Evolutionary conservation across 768 basidiomycete species (phyloP).

Genomic region (Ephemerocybe angulata): DNA sequence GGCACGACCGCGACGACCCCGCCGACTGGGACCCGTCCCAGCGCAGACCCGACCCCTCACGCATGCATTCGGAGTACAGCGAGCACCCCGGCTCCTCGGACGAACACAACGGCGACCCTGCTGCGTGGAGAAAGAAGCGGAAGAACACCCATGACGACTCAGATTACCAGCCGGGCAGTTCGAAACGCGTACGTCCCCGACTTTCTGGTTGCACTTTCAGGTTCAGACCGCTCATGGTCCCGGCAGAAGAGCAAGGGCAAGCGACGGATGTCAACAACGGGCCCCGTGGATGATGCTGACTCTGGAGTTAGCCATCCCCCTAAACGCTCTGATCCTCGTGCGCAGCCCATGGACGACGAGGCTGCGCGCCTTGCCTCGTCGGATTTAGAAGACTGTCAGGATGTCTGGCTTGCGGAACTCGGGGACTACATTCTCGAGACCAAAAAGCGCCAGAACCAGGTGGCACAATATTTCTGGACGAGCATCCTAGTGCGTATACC

Average conservation of each 20-base stretch:
- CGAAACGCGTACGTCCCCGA: conserved; percentile 52
- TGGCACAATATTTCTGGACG: conserved; percentile 71
- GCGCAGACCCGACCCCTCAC: conserved; percentile 8
- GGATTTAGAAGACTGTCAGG: conserved; percentile 78
- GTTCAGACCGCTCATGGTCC: conserved; percentile 23
- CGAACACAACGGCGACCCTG: conserved; percentile 20
- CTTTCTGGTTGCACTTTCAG: too few relatives aligned
- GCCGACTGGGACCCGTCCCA: conserved; percentile 2
- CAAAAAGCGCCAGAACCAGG: conserved; percentile 66
- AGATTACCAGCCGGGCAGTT: conserved; percentile 45
- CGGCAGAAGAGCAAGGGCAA: conserved; percentile 25
- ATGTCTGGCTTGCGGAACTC: conserved; percentile 71
- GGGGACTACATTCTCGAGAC: conserved; percentile 68
- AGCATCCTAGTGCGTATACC: conserved; percentile 51
- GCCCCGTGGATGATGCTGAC: conserved; percentile 23
- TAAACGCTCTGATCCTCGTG: conserved; percentile 15
- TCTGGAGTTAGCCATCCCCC: conserved; percentile 13
- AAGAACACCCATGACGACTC: conserved; percentile 47
- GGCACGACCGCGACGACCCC: conserved; percentile 4
- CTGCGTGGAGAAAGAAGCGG: conserved; percentile 44
- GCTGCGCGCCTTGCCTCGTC: conserved; percentile 58
- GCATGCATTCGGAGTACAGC: background rate
- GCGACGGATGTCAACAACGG: conserved; percentile 24
- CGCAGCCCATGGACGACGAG: conserved; percentile 33
- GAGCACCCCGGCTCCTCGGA: conserved; percentile 2